These are phyloP conservation scores for Durio zibethinus DNA, from an alignment of 345 rosid species.

Conservation along the genomic window DNA sequence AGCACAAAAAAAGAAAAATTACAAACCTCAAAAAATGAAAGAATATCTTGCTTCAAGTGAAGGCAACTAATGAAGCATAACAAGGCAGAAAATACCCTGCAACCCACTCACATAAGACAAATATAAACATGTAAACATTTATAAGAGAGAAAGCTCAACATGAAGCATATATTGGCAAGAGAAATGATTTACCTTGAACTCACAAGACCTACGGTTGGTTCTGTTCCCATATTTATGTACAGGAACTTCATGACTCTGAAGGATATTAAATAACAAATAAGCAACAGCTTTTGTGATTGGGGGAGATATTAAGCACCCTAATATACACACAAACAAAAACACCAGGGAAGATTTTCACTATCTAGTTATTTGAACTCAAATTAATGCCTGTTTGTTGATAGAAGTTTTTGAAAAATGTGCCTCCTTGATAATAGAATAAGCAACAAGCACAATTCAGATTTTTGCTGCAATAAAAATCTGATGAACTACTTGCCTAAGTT, in stretches of 20 bases:
- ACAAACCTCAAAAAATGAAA: conserved; percentile 39
- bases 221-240: conserved; percentile 18
- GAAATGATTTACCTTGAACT: conserved; percentile 35
- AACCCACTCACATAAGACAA: neutral
- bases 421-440: neutral
- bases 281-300: neutral
- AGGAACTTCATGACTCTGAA: conserved; percentile 44
- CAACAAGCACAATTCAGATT: neutral
- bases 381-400: neutral
- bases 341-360: neutral
- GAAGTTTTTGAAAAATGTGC: neutral
- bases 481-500: neutral
- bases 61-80: conserved; percentile 33
- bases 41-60: conserved; percentile 34
- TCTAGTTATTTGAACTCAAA: neutral
- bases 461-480: neutral
- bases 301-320: conserved; percentile 4
- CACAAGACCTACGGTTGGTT: conserved; percentile 7
- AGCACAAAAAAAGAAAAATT: conserved; percentile 7
- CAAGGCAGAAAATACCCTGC: conserved; percentile 46
- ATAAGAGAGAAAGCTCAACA: neutral
- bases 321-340: neutral
- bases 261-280: conserved; percentile 1
- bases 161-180: neutral
- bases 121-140: neutral